These are phyloP conservation scores for Asterella californica DNA, from an alignment of 225 moss, liverwort and hornwort genomes.

Conservation along the genomic window DNA sequence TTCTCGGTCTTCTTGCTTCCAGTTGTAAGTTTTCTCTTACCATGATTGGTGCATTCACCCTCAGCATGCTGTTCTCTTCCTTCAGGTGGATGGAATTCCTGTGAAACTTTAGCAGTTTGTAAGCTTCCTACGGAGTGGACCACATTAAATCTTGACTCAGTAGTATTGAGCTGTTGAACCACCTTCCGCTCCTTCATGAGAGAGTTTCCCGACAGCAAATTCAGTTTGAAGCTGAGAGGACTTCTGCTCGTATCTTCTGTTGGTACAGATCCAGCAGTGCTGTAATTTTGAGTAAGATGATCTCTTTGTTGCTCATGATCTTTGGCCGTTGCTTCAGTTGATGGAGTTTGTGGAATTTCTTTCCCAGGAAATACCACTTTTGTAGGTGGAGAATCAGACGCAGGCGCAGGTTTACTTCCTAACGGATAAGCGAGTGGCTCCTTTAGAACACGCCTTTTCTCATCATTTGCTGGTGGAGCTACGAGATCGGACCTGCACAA, in stretches of 20 bases:
- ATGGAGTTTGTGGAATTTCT: neutral
- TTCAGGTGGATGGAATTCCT: neutral
- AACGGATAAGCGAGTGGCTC: neutral
- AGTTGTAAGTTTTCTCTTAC: neutral
- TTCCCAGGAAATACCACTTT: neutral
- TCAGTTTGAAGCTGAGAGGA: neutral
- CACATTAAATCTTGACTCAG: neutral
- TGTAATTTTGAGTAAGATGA: neutral
- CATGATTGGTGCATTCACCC: neutral
- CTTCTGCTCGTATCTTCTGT: neutral
- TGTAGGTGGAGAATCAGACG: neutral
- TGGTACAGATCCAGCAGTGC: neutral
- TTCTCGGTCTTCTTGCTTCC: neutral
- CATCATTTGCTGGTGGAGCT: neutral
- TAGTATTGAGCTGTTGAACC: neutral
- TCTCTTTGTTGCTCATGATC: neutral
- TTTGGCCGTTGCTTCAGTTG: neutral
- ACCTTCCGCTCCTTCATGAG: neutral
- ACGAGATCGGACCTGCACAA: neutral
- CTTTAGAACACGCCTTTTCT: neutral
- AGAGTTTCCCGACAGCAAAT: neutral
- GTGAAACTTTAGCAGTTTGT: neutral
- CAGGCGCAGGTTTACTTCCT: neutral
- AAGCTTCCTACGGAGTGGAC: neutral
- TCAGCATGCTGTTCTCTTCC: constrained; percentile 17